Percentiles rank a stretch among this genome's conserved stretches.
phyloP scores from a whole-genome alignment of 1,284 basidiomycete genomes.

The Ustilago loliicola region DNA sequence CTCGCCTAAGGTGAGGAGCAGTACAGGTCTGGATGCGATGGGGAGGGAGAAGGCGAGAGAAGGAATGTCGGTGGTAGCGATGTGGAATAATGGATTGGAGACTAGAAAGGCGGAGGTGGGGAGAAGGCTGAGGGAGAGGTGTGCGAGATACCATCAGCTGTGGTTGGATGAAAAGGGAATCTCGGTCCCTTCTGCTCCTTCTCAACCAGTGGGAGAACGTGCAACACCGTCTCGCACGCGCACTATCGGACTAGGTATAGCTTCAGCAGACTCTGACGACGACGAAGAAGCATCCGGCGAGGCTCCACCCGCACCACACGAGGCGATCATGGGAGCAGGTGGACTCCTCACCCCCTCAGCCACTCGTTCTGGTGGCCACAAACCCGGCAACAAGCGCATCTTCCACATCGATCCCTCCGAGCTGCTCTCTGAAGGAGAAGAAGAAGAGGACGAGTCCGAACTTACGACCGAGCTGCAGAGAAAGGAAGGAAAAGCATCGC shows the following conservation, averaged over 20 bases:
- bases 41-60: slow-evolving; percentile 38
- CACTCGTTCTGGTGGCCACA: slow-evolving; percentile 38
- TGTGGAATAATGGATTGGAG: slow-evolving; percentile 68
- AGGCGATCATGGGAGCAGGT: slow-evolving; percentile 75
- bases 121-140: slow-evolving; percentile 46
- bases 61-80: slow-evolving; percentile 61
- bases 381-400: slow-evolving; percentile 33
- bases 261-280: slow-evolving; percentile 80
- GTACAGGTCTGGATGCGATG: background rate
- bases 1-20: slow-evolving; percentile 30
- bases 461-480: background rate
- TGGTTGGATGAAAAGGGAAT: slow-evolving; percentile 52
- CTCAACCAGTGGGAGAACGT: slow-evolving; percentile 3
- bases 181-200: slow-evolving; percentile 18
- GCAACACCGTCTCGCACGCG: slow-evolving; percentile 24
- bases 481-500: slow-evolving; percentile 19
- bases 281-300: slow-evolving; percentile 79
- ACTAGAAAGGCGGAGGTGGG: slow-evolving; percentile 59
- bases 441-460: slow-evolving; percentile 15
- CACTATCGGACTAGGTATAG: slow-evolving; percentile 21
- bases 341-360: slow-evolving; percentile 44
- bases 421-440: slow-evolving; percentile 32
- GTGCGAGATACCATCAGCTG: slow-evolving; percentile 47
- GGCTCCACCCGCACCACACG: slow-evolving; percentile 75
- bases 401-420: slow-evolving; percentile 45